Evolutionary conservation across 1,284 basidiomycete species (phyloP).

Genomic region (Coriolopsis trogii): DNA sequence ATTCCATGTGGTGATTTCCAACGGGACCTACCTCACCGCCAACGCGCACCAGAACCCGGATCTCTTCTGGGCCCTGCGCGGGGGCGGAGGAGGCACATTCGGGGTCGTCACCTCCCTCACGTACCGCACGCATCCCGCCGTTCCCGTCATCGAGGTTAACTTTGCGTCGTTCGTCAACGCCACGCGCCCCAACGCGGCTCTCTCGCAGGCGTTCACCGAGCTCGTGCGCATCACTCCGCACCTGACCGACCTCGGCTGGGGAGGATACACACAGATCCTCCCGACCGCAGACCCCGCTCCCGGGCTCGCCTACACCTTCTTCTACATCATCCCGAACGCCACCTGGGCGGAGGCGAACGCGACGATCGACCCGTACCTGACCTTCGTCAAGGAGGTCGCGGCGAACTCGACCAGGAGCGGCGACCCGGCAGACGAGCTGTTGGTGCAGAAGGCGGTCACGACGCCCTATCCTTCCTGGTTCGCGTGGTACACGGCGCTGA

Average conservation of each 20-base stretch:
- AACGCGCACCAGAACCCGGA: constrained; percentile 42
- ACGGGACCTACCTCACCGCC: constrained; percentile 37
- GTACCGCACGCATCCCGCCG: constrained; percentile 38
- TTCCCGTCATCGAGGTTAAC: constrained; percentile 31
- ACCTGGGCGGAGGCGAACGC: constrained; percentile 34
- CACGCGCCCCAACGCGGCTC: constrained; percentile 12
- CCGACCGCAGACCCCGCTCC: neutral
- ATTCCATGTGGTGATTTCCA: constrained; percentile 41
- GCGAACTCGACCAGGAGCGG: constrained; percentile 19
- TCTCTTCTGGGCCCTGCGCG: constrained; percentile 55
- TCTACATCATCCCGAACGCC: constrained; percentile 32
- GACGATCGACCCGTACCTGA: constrained; percentile 36
- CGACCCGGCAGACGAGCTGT: constrained; percentile 15
- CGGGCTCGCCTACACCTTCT: constrained; percentile 15
- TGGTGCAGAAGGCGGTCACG: constrained; percentile 7
- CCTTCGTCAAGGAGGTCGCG: constrained; percentile 29
- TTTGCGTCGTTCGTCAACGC: constrained; percentile 26
- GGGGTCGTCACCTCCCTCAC: constrained; percentile 46
- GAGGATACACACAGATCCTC: constrained; percentile 18
- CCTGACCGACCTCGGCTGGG: constrained; percentile 29
- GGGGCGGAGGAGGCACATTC: constrained; percentile 50
- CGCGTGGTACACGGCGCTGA: constrained; percentile 27
- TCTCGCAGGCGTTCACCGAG: constrained; percentile 19
- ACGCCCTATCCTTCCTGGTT: constrained; percentile 30
- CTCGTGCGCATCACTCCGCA: constrained; percentile 26